A percentile compares a stretch with the other conserved stretches of the same genome.
Evolutionary conservation across 2,329 filamentous ascomycete species (phyloP).

Genomic region (Cercospora canescens): DNA sequence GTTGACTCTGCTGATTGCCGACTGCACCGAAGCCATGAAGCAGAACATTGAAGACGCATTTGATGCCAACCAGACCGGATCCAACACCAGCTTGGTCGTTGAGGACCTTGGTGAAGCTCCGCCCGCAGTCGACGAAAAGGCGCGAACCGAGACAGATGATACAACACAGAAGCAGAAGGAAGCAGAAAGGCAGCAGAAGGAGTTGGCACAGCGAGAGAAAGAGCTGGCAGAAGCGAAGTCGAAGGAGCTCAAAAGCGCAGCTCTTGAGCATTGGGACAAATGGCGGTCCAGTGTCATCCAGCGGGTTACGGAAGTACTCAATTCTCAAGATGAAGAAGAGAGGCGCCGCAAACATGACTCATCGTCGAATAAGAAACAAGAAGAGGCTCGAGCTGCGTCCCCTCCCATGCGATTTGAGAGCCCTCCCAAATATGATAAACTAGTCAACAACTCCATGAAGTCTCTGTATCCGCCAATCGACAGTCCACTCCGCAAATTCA

Average conservation of each 20-base stretch:
- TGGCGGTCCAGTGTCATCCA: slow-evolving; percentile 74
- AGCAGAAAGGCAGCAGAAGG: slow-evolving; percentile 31
- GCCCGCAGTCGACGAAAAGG: slow-evolving; percentile 26
- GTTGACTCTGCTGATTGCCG: slow-evolving; percentile 48
- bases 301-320: slow-evolving; percentile 68
- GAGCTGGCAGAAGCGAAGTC: slow-evolving; percentile 55
- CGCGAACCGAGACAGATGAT: slow-evolving; percentile 1
- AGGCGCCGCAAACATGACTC: slow-evolving; percentile 31
- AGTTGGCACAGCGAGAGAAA: slow-evolving; percentile 44
- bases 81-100: slow-evolving; percentile 27
- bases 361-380: background rate
- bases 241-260: slow-evolving; percentile 67
- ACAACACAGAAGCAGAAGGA: slow-evolving; percentile 12
- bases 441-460: slow-evolving; percentile 32
- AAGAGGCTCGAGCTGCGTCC: slow-evolving; percentile 5
- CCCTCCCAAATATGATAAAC: slow-evolving; percentile 31
- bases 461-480: slow-evolving; percentile 40
- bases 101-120: slow-evolving; percentile 2
- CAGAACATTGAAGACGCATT: slow-evolving; percentile 47
- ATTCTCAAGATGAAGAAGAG: slow-evolving; percentile 36
- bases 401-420: slow-evolving; percentile 27
- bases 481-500: slow-evolving; percentile 38
- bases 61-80: slow-evolving; percentile 38
- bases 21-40: slow-evolving; percentile 48
- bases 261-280: slow-evolving; percentile 71